These are phyloP conservation scores for Porphyra umbilicalis DNA, from an alignment of 31 red algal genomes.

Conservation along the genomic window DNA sequence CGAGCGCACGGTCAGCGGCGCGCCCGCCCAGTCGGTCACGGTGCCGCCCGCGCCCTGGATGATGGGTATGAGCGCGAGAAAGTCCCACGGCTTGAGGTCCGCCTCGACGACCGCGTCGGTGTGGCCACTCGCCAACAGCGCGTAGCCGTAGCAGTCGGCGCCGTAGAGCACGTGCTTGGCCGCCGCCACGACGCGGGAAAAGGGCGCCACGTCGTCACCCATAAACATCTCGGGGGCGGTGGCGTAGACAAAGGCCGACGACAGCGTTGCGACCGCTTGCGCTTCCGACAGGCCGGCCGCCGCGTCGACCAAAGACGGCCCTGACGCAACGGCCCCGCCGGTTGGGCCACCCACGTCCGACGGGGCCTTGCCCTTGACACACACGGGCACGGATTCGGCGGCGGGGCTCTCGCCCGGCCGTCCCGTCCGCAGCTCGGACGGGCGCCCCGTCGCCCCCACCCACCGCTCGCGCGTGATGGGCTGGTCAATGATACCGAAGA, in stretches of 20 bases:
- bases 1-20: constrained; percentile 23
- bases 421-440: constrained; percentile 14
- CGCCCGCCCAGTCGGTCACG: constrained; percentile 83
- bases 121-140: constrained; percentile 64
- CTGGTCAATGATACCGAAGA: constrained; percentile 77
- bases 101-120: constrained; percentile 82
- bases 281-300: constrained; percentile 1
- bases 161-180: constrained; percentile 60
- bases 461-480: constrained; percentile 75
- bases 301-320: constrained; percentile 11
- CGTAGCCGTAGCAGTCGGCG: constrained; percentile 87
- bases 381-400: neutral
- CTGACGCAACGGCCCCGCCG: too few relatives aligned
- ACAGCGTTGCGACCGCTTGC: constrained; percentile 4
- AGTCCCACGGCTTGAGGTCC: constrained; percentile 97
- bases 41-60: constrained; percentile 72
- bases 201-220: constrained; percentile 27
- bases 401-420: neutral
- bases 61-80: constrained; percentile 69
- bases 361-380: neutral
- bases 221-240: constrained; percentile 91
- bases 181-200: constrained; percentile 24
- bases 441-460: constrained; percentile 40
- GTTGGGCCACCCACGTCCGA: neutral
- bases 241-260: constrained; percentile 34